Conservation (phyloP, 2,329 filamentous ascomycete species). For the Arthrobotrys sinensis region DNA sequence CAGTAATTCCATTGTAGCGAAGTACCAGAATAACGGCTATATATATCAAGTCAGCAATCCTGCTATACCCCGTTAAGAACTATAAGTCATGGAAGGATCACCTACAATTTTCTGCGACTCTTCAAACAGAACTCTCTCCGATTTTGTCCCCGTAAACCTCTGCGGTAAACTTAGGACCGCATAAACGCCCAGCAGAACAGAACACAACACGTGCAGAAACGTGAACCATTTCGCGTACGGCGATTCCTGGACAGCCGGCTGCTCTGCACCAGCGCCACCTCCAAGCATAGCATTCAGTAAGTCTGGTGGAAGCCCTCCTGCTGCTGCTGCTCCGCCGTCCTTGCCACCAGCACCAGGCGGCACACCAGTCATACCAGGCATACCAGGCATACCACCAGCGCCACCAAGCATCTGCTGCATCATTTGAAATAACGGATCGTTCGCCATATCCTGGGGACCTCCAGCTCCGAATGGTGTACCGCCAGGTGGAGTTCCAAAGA, state of each 20-base stretch:
- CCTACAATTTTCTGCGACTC: conserved; percentile 44
- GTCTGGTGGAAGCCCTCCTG: conserved; percentile 59
- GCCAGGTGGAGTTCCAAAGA: conserved; percentile 63
- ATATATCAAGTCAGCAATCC: conserved; percentile 10
- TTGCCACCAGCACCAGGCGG: conserved; percentile 67
- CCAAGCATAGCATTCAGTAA: conserved; percentile 65
- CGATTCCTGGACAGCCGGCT: conserved; percentile 37
- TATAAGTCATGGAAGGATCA: background rate
- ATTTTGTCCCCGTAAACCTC: conserved; percentile 61
- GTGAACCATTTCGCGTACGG: conserved; percentile 63
- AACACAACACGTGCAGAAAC: conserved; percentile 62
- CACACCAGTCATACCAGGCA: conserved; percentile 62
- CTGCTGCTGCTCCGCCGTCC: conserved; percentile 24
- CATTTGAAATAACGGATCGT: conserved; percentile 82
- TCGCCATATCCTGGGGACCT: conserved; percentile 71
- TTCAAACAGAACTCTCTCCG: conserved; percentile 58
- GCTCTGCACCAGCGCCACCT: conserved; percentile 49
- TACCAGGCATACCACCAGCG: conserved; percentile 66
- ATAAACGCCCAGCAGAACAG: conserved; percentile 63
- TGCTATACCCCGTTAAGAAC: background rate
- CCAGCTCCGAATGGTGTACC: conserved; percentile 64
- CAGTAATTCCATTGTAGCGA: conserved; percentile 81
- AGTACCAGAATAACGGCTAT: conserved; percentile 81
- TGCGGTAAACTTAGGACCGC: conserved; percentile 58
- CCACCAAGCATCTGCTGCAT: conserved; percentile 80